Evolutionary conservation across 106 monocot species (phyloP).

Genomic region (Acorus gramineus): DNA sequence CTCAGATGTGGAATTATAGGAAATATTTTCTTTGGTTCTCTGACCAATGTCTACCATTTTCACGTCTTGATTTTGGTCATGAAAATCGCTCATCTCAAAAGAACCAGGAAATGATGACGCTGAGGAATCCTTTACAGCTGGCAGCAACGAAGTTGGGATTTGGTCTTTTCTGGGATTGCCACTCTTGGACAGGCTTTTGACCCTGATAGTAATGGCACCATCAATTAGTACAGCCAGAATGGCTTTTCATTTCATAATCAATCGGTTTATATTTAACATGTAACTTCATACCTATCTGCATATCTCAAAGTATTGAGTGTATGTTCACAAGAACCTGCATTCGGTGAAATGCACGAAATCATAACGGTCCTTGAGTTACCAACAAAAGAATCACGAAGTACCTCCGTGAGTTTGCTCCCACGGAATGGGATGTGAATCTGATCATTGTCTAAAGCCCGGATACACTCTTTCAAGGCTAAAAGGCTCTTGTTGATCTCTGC

Average conservation of each 20-base stretch:
- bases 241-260: too few relatives aligned
- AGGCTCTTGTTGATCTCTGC: constrained; percentile 99
- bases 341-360: constrained; percentile 95
- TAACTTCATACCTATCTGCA: constrained; percentile 68
- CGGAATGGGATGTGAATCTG: constrained; percentile 94
- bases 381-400: constrained; percentile 91
- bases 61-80: constrained; percentile 34
- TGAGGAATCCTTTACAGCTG: constrained; percentile 41
- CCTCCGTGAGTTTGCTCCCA: constrained; percentile 96
- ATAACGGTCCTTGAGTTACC: constrained; percentile 94
- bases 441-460: constrained; percentile 95
- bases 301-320: constrained; percentile 96
- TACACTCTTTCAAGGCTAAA: constrained; percentile 88
- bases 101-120: constrained; percentile 23
- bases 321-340: constrained; percentile 91
- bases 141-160: constrained; percentile 11
- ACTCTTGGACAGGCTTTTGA: constrained; percentile 74
- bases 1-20: constrained; percentile 29
- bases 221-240: too few relatives aligned
- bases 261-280: too few relatives aligned
- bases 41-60: constrained; percentile 22
- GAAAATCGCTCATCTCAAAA: constrained; percentile 22
- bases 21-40: constrained; percentile 23
- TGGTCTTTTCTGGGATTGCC: constrained; percentile 81
- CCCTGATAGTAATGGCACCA: constrained; percentile 16